Base-by-base conservation (phyloP, 768 basidiomycete genomes). In the Auricularia sp. region DNA sequence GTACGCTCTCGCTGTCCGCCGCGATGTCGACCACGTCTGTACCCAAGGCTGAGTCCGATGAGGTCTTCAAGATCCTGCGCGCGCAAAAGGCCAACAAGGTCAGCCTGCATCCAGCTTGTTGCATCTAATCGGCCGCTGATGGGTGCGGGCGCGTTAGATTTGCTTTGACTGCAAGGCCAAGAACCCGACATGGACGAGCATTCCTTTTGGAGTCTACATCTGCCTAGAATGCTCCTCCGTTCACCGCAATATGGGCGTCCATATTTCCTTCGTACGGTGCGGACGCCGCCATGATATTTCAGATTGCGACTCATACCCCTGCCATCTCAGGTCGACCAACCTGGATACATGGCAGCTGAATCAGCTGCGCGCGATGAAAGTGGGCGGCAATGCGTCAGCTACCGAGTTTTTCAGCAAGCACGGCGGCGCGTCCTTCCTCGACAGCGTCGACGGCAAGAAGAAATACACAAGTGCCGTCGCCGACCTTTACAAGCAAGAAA, bases 151-250 rank as follows among this genome's bases (percentile, higher is more conserved):
- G 29, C 1, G 36, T 61, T 72, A 92, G 90, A 80, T 82, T 72
- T 98, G 96, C 77, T 97, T 97, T 71, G 96, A 98, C 74, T 98
- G 96, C 74, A 83, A 84, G 71, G 94, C 95, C 59, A 88, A 93
- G 70, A 97, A 97, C 77, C 96, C 96, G 58, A 97, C 94, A 36
- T 98, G 96, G 97, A 87, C 94, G 3, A 94, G 92, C 67, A 93
- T 97, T 23, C 95, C 93, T 0, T 99, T 90, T 72, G 96, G 93
- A 39, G 87, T 98, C 14, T 98, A 98, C 76, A 94, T 99, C 72
- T 99, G 97, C 72, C 79, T 98, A 36, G 95, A 99, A 65, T 99
- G 97, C 80, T 98, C 96, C 3, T 90, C 89, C 68, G 78, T 90
- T 14, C 97, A 99, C 76, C 82, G 97, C 62, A 98, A 96, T 74